Evolutionary conservation across 805 yeast genomes (phyloP).

Genomic region (Metschnikowia lunata): DNA sequence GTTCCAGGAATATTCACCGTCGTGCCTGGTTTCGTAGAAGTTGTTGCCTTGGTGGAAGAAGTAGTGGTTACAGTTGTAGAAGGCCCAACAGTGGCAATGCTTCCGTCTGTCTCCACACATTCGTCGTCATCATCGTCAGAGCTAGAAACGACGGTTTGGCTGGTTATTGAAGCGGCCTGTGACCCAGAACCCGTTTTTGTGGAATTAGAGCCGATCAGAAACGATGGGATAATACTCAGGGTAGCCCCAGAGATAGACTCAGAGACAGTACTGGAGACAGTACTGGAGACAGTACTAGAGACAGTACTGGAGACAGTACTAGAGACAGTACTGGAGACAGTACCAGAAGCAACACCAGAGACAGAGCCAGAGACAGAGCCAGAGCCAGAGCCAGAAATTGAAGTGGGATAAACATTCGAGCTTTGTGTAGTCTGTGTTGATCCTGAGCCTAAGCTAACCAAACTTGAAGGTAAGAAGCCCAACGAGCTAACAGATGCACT

Average conservation of each 20-base stretch:
- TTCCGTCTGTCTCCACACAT: constrained; percentile 4
- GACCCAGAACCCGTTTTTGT: not conserved
- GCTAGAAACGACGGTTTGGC: not conserved
- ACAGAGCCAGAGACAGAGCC: not conserved
- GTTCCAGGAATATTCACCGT: constrained; percentile 1
- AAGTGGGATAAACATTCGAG: too few relatives aligned
- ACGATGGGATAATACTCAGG: too few relatives aligned
- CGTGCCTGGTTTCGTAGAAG: not conserved
- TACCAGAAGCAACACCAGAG: not conserved
- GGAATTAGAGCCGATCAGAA: not conserved
- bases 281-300: not conserved
- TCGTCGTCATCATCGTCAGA: constrained; percentile 5
- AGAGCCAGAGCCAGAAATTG: not conserved
- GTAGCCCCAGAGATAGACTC: not conserved
- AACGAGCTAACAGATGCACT: too few relatives aligned
- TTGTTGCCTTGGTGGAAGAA: not conserved
- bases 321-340: not conserved
- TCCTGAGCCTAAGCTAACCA: too few relatives aligned
- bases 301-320: too few relatives aligned
- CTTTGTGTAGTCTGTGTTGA: too few relatives aligned
- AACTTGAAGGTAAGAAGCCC: too few relatives aligned
- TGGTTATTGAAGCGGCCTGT: not conserved
- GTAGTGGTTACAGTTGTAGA: not conserved
- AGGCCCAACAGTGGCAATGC: not conserved
- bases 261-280: not conserved